Evolutionary conservation across 2,329 filamentous ascomycete species (phyloP).

Genomic region (Teratosphaeria nubilosa): DNA sequence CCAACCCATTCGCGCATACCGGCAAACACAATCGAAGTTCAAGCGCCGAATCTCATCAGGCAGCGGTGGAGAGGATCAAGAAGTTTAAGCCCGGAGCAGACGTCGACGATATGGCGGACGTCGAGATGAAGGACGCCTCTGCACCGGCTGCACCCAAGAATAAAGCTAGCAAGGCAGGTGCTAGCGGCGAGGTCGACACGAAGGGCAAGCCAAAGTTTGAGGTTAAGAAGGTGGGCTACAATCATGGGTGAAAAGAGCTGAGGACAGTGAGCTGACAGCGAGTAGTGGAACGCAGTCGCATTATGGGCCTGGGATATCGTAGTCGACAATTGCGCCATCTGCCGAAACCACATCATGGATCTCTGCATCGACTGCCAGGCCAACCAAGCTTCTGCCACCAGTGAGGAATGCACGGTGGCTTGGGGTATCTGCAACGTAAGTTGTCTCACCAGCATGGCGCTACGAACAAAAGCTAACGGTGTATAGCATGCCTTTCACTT

Average conservation of each 20-base stretch:
- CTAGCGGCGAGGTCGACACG: slow-evolving; percentile 39
- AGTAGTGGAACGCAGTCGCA: slow-evolving; percentile 95
- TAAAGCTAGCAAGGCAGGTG: slow-evolving; percentile 36
- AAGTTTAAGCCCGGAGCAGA: background rate
- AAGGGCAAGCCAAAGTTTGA: slow-evolving; percentile 93
- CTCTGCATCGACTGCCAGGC: slow-evolving; percentile 98
- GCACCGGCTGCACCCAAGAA: slow-evolving; percentile 40
- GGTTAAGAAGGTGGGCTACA: slow-evolving; percentile 76
- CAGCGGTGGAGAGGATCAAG: background rate
- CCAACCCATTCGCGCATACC: background rate
- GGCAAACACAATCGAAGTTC: background rate
- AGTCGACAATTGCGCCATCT: slow-evolving; percentile 98
- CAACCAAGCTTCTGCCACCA: slow-evolving; percentile 94
- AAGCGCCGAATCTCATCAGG: background rate
- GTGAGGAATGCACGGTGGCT: slow-evolving; percentile 94
- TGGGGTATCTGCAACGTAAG: slow-evolving; percentile 98
- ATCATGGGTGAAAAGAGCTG: background rate
- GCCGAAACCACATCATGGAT: slow-evolving; percentile 99
- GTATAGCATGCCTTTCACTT: slow-evolving; percentile 95
- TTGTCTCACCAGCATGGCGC: slow-evolving; percentile 13
- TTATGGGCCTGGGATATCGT: slow-evolving; percentile 99
- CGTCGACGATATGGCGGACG: slow-evolving; percentile 65
- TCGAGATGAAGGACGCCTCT: slow-evolving; percentile 87
- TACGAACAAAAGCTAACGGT: background rate
- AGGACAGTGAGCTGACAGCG: background rate